Base-by-base conservation (phyloP, 108 stramenopile genomes). In the Cyclostephanos invisitatus region DNA sequence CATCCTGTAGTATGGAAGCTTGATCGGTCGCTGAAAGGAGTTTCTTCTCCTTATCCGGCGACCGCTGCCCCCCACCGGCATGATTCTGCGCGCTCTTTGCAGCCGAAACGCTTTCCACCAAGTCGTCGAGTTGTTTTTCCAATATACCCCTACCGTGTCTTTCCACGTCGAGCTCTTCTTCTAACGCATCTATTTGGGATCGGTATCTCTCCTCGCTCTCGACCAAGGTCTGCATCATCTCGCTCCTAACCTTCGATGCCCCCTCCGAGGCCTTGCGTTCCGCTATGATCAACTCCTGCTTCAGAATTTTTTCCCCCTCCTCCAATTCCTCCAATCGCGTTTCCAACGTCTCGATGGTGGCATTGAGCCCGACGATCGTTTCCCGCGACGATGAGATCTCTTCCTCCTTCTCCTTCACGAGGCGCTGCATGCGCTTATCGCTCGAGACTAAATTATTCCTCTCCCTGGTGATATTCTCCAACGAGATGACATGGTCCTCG, bases 121-220 rank as follows among this genome's bases (percentile, higher is more conserved):
- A 56, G 55, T 84, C 65, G 51, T 87, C 79, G 27, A 93, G 71
- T 66, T 93, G 86, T 21, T 83, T 64, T 62, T 90, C 85, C 18
- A 93, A 49, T 27, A 83, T 75, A 57, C 65, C 53, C 36, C 88
- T 76, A 51, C 83, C 89, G 35, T 89, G 81, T 35, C 70, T 54
- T 66, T 93, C 92, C 38, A 70, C 64, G 36, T 73, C 76, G 20
- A 93, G 54, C 48, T 87, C 87, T 8, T 71, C 73, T 75, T 88
- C 75, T 37, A 90, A 57, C 25, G 71, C 69, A 24, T 89, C 84
- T 44, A 90, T 83, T 51, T 89, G 88, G 2, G 78, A 60, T 48
- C 77, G 80, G 62, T 90, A 89, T n/a, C 87, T 86, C 61, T 90
- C 92, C 60, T 93, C 92, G 50, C 86, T 86, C 32, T 93, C 89